A percentile compares a stretch with the other conserved stretches of the same genome.
Conservation (phyloP, 2,329 filamentous ascomycete genomes). For the Fusarium pininemorale region DNA sequence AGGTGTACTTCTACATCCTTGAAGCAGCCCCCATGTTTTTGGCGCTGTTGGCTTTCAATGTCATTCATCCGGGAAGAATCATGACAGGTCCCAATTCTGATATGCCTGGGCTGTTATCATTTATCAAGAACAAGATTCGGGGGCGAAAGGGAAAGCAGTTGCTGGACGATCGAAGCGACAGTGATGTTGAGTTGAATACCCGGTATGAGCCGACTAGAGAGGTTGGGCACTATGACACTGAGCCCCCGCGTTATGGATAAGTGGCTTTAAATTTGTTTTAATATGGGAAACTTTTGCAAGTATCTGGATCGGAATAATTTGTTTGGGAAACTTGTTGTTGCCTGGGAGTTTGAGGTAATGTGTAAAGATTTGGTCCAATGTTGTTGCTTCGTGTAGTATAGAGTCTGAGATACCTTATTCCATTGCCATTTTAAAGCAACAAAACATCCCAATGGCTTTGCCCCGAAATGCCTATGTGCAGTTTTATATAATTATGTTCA, state of each 20-base stretch:
- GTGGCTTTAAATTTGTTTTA: rapidly evolving
- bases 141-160: slow-evolving; percentile 13
- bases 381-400: not conserved
- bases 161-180: slow-evolving; percentile 24
- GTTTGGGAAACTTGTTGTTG: rapidly evolving
- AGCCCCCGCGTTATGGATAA: not conserved
- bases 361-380: rapidly evolving
- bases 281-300: too few relatives aligned
- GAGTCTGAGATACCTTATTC: not conserved
- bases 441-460: too few relatives aligned
- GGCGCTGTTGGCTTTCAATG: slow-evolving; percentile 54
- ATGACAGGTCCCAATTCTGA: slow-evolving; percentile 29
- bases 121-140: slow-evolving; percentile 7
- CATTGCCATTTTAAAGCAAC: rapidly evolving
- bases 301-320: rapidly evolving
- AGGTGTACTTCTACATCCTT: slow-evolving; percentile 58
- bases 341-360: not conserved
- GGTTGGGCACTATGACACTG: not conserved
- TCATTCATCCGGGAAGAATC: slow-evolving; percentile 50
- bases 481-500: rapidly evolving
- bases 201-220: not conserved
- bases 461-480: rapidly evolving
- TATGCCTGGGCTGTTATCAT: slow-evolving; percentile 27
- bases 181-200: slow-evolving; percentile 19
- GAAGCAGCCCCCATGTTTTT: slow-evolving; percentile 56